Conservation (phyloP, 202 grass and related monocot genomes). For the Carex arenaria region DNA sequence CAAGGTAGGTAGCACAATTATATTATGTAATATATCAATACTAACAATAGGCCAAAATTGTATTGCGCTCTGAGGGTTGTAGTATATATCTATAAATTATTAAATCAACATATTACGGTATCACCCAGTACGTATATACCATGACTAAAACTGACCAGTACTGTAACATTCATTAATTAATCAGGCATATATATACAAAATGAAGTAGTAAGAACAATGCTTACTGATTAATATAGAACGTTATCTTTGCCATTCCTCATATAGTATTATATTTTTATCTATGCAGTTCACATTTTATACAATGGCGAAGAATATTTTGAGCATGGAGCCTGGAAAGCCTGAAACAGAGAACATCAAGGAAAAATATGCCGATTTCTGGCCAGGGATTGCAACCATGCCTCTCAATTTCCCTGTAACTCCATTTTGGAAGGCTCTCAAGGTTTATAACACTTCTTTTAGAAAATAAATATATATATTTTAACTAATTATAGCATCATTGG, state of each 20-base stretch:
- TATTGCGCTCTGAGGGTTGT: too few species aligned
- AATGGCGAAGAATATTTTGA: conserved; percentile 33
- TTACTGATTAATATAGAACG: neutral
- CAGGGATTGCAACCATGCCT: conserved; percentile 19
- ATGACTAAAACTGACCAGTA: neutral
- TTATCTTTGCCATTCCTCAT: neutral
- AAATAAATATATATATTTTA: neutral
- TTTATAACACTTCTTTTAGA: neutral
- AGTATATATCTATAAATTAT: too few species aligned
- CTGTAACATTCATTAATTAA: neutral
- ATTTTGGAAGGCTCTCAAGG: conserved; percentile 32
- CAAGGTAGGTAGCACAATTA: conserved; percentile 19
- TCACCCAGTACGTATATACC: neutral
- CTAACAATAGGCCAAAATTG: neutral
- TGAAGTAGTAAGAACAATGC: neutral
- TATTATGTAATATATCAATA: neutral
- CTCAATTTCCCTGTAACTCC: conserved; percentile 32
- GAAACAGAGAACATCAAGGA: conserved; percentile 12
- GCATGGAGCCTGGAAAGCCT: conserved; percentile 12
- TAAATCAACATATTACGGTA: neutral
- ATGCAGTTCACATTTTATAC: conserved; percentile 34
- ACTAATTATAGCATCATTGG: neutral
- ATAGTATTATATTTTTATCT: neutral
- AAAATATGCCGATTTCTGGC: conserved; percentile 25
- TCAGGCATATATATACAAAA: neutral